Percentiles rank a stretch among this genome's conserved stretches.
Conservation (phyloP, 2,329 filamentous ascomycete species). For the Teratosphaeria nubilosa region DNA sequence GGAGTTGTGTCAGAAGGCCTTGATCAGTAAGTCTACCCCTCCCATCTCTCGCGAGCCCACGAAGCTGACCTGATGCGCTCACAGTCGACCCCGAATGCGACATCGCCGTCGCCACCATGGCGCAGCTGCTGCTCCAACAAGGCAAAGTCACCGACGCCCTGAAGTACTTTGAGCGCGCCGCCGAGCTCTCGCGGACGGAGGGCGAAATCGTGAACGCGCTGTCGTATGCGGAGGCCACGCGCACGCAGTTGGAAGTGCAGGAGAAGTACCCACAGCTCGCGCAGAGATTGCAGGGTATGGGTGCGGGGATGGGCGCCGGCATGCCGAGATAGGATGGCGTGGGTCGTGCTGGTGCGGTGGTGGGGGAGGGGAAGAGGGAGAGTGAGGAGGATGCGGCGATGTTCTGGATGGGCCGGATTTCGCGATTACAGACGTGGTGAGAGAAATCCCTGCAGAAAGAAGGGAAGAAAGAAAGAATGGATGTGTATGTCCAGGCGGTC, state of each 20-base stretch:
- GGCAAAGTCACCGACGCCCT: constrained; percentile 93
- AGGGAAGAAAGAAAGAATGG: neutral
- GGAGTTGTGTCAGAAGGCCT: constrained; percentile 90
- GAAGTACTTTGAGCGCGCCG: constrained; percentile 93
- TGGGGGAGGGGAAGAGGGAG: neutral
- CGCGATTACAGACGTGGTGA: neutral
- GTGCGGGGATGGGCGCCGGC: constrained; percentile 21
- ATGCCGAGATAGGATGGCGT: neutral
- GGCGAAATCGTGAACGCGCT: constrained; percentile 93
- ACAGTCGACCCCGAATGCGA: constrained; percentile 96
- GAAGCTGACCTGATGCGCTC: constrained; percentile 1
- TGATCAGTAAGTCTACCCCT: constrained; percentile 65
- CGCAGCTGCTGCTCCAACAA: constrained; percentile 91
- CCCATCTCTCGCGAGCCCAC: neutral
- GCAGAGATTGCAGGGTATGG: constrained; percentile 37
- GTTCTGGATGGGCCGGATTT: neutral
- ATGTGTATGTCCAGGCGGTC: neutral
- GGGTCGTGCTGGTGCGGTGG: neutral
- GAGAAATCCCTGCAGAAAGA: neutral
- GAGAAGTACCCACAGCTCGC: constrained; percentile 45
- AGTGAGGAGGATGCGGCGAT: neutral
- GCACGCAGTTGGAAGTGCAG: constrained; percentile 76
- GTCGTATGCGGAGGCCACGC: constrained; percentile 91
- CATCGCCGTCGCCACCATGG: constrained; percentile 97
- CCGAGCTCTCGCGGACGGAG: constrained; percentile 86